Conservation (phyloP, 2,329 filamentous ascomycete genomes). For the Beauveria caledonica region DNA sequence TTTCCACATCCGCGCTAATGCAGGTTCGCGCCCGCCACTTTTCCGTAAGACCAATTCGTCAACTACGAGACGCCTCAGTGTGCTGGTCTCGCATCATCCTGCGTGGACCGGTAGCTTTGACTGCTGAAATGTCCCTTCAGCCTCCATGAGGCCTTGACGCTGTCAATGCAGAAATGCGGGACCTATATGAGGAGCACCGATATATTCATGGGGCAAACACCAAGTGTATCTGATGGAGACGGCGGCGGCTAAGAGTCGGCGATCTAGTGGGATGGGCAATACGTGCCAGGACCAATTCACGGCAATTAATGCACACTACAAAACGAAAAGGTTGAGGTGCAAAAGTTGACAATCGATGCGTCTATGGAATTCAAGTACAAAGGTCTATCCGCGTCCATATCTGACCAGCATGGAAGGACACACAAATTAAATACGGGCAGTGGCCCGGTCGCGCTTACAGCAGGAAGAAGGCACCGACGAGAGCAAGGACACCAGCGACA, state of each 20-base stretch:
- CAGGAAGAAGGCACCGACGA: slow-evolving; percentile 8
- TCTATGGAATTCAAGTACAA: slow-evolving; percentile 9
- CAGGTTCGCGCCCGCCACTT: background rate
- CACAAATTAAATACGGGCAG: background rate
- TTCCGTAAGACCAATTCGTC: background rate
- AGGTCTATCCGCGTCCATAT: slow-evolving; percentile 5
- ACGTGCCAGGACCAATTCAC: too few species aligned
- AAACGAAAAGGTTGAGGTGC: background rate
- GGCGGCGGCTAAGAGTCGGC: too few species aligned
- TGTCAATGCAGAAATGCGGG: too few species aligned
- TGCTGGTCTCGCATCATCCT: background rate
- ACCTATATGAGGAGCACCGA: too few species aligned
- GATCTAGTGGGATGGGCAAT: background rate
- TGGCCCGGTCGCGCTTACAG: background rate
- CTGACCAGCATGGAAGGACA: slow-evolving; percentile 1
- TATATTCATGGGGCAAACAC: too few species aligned
- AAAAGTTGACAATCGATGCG: background rate
- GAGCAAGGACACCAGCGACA: slow-evolving; percentile 9
- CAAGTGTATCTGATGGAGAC: too few species aligned
- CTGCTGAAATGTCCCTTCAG: too few species aligned
- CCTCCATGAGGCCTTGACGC: too few species aligned
- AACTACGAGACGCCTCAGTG: too few species aligned
- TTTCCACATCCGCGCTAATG: background rate
- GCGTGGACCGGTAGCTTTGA: too few species aligned
- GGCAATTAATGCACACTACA: too few species aligned